A percentile compares a stretch with the other conserved stretches of the same genome.
Evolutionary conservation across 1,284 basidiomycete species (phyloP).

Genomic region (Pseudozyma tsukubaensis): DNA sequence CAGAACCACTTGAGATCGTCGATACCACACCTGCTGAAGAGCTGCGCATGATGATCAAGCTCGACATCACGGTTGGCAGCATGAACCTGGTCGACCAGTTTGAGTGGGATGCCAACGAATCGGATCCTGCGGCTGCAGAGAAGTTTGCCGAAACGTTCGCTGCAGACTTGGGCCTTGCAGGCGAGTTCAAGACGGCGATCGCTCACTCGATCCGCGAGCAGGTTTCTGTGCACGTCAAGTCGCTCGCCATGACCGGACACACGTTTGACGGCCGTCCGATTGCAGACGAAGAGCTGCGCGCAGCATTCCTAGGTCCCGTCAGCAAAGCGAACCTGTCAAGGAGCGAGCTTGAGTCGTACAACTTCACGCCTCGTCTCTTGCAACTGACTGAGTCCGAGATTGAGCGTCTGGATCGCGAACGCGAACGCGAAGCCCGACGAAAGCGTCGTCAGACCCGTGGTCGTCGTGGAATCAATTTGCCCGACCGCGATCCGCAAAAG

Average conservation of each 20-base stretch:
- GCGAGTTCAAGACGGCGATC: constrained; percentile 90
- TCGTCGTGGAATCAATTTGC: constrained; percentile 85
- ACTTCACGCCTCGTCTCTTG: constrained; percentile 87
- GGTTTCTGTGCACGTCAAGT: constrained; percentile 89
- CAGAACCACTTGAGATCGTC: constrained; percentile 40
- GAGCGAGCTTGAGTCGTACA: constrained; percentile 75
- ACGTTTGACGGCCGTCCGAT: constrained; percentile 81
- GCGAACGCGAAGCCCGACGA: constrained; percentile 89
- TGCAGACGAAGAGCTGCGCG: constrained; percentile 90
- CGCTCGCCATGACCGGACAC: constrained; percentile 89
- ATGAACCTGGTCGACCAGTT: constrained; percentile 96
- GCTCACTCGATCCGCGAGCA: constrained; percentile 97
- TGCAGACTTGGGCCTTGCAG: constrained; percentile 86
- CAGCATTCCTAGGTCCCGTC: constrained; percentile 86
- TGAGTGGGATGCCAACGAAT: constrained; percentile 91
- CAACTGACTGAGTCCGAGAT: constrained; percentile 89
- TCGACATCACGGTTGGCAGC: constrained; percentile 94
- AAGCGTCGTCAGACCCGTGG: constrained; percentile 87
- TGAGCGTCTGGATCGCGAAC: constrained; percentile 85
- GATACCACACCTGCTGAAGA: constrained; percentile 71
- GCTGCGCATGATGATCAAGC: constrained; percentile 89
- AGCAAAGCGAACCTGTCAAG: constrained; percentile 69
- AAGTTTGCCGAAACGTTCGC: constrained; percentile 89
- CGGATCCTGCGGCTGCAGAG: constrained; percentile 83
- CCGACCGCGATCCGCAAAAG: constrained; percentile 91